A percentile compares a stretch with the other conserved stretches of the same genome.
Conservation (phyloP, 495 filamentous ascomycete genomes). For the Pyrenula massariospora region DNA sequence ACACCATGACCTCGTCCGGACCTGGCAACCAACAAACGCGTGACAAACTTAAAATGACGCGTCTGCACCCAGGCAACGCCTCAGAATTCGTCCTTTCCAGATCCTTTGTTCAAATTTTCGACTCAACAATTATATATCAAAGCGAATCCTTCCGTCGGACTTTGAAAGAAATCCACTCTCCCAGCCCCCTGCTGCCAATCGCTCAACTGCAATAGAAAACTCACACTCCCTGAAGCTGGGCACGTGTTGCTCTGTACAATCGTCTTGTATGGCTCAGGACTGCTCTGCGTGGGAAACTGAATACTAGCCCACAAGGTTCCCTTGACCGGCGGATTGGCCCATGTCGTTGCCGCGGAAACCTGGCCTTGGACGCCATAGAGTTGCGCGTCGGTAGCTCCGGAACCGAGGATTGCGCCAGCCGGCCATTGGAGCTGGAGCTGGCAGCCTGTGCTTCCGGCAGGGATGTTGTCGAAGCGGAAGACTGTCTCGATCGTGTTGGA, state of each 20-base stretch:
- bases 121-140: constrained; percentile 13
- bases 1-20: too few relatives aligned
- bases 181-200: constrained; percentile 7
- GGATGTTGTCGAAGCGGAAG: constrained; percentile 10
- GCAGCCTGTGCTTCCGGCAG: constrained; percentile 10
- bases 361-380: constrained; percentile 5
- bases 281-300: constrained; percentile 3
- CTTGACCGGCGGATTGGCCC: constrained; percentile 7
- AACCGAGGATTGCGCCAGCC: constrained; percentile 5
- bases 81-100: too few relatives aligned
- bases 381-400: constrained; percentile 6
- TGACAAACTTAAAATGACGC: too few relatives aligned
- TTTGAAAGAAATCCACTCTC: constrained; percentile 6
- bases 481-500: constrained; percentile 3
- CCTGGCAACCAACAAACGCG: too few relatives aligned
- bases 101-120: too few relatives aligned
- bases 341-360: constrained; percentile 4
- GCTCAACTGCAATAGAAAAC: constrained; percentile 6
- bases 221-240: constrained; percentile 5
- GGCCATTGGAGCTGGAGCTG: constrained; percentile 7
- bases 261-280: background rate
- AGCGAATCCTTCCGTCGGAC: constrained; percentile 3
- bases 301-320: constrained; percentile 1
- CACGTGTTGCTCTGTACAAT: constrained; percentile 5
- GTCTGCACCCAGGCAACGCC: too few relatives aligned